Evolutionary conservation across 2,329 filamentous ascomycete species (phyloP), one percentile per base, ranked within the genome.

Genomic region (Arthroderma sp.): DNA sequence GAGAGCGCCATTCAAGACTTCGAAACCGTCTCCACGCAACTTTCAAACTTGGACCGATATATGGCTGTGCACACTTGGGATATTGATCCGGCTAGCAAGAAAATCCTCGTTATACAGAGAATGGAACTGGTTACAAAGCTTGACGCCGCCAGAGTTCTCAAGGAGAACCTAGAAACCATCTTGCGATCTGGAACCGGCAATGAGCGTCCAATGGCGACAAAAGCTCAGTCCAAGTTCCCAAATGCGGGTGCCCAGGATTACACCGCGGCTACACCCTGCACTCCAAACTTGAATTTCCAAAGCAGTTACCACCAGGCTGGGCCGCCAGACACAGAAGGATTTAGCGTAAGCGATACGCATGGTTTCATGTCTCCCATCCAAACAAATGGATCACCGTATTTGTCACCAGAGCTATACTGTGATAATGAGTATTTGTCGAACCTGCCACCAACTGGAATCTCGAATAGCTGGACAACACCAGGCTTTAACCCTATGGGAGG

Each of bases 21-120:
- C 55, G 66, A 68, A 23, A 61, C 56, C 21, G 61, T 73, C 19
- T 67, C 67, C 13, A 60, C 63, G 5, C 64, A 73, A 52, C 66
- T 74, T 13, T 64, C 66, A 5, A 67, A 65, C 38, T 62, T 74
- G 23, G 71, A 74, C 47, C 68, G 69, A 55, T 68, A 73, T 51
- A 68, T 71, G 61, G 71, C 71, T 4, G 59, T 74, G 43, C 67
- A 72, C 60, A 65, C 66, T 17, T 72, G 69, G 63, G 66, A 72
- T 55, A 64, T 73, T 44, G 68, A 68, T 28, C 63, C 65, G n/a
- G 60, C 61, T 7, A 66, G 66, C 15, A 71, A 72, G 54, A 65
- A 67, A 23, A 57, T 64, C 7, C 60, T 72, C 21, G 69, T 73
- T 49, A 67, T 70, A 19, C 69, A 71, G 44, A 66, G 71, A 13